phyloP scores from a whole-genome alignment of 1,139 yeast species.

The Komagataea norvegica region DNA sequence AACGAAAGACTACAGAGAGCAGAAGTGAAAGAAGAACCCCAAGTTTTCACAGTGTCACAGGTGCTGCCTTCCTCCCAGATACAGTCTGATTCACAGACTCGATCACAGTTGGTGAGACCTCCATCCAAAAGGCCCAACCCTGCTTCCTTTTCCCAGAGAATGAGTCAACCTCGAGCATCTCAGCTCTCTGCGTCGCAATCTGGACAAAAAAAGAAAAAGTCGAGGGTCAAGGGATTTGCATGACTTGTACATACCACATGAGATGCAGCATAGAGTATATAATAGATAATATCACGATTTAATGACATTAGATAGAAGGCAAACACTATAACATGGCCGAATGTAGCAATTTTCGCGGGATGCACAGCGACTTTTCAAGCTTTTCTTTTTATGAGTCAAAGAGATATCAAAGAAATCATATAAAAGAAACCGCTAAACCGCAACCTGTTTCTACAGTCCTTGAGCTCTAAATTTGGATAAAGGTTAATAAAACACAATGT shows the following conservation, averaged over 20 bases:
- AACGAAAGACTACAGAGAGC: conserved; percentile 2
- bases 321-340: no score
- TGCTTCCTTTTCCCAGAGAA: neutral
- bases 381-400: neutral
- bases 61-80: conserved; percentile 1
- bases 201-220: conserved; percentile 9
- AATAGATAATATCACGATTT: no score
- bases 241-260: no score
- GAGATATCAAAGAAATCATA: no score
- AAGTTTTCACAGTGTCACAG: conserved; percentile 8
- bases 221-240: conserved; percentile 15
- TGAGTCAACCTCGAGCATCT: neutral
- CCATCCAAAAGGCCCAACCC: neutral
- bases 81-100: conserved; percentile 1
- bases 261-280: no score
- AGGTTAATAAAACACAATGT: conserved; percentile 50
- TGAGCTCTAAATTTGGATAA: no score
- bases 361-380: neutral
- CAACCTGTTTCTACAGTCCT: no score
- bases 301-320: no score
- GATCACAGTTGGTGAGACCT: conserved; percentile 3
- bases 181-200: conserved; percentile 1
- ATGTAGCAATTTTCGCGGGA: conserved; percentile 6
- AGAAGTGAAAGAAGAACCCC: conserved; percentile 2
- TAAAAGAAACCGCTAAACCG: no score